Conservation (phyloP, 768 basidiomycete species). For the Tephrocybe sp. region DNA sequence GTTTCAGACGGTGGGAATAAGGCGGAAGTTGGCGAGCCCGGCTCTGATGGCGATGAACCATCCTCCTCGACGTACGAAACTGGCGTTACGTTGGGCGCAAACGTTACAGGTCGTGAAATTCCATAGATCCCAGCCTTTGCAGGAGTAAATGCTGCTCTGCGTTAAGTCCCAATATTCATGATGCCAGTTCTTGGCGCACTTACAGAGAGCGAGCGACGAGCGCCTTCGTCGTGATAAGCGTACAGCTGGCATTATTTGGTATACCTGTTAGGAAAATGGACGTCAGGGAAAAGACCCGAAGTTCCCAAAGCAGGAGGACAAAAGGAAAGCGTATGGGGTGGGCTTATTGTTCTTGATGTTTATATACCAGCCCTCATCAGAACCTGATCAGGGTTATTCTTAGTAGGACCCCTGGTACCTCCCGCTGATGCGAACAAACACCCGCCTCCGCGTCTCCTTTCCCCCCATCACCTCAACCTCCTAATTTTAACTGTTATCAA, state of each 20-base stretch:
- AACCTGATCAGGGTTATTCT: not conserved
- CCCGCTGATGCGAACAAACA: not conserved
- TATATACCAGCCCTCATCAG: conserved; percentile 10
- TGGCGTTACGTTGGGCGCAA: conserved; percentile 40
- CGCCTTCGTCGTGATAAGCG: conserved; percentile 18
- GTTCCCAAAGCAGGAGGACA: conserved; percentile 20
- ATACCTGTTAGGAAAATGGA: not conserved
- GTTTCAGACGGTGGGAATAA: conserved; percentile 55
- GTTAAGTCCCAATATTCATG: no score
- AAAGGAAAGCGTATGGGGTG: conserved; percentile 12
- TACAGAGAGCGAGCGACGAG: conserved; percentile 16
- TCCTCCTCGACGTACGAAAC: conserved; percentile 27
- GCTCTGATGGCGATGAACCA: conserved; percentile 24
- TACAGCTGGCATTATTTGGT: conserved; percentile 18
- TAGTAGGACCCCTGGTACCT: conserved; percentile 13
- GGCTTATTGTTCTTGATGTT: conserved; percentile 18
- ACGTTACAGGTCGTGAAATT: conserved; percentile 50
- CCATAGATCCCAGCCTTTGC: conserved; percentile 58
- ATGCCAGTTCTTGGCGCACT: conserved; percentile 4
- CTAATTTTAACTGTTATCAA: not conserved
- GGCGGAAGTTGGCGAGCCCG: conserved; percentile 32
- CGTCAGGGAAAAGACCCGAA: not conserved
- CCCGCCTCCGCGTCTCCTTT: no score
- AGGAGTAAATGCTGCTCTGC: conserved; percentile 31
- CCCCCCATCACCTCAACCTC: not conserved